Base-by-base conservation (phyloP, 768 basidiomycete genomes). In the Suillus paluster region DNA sequence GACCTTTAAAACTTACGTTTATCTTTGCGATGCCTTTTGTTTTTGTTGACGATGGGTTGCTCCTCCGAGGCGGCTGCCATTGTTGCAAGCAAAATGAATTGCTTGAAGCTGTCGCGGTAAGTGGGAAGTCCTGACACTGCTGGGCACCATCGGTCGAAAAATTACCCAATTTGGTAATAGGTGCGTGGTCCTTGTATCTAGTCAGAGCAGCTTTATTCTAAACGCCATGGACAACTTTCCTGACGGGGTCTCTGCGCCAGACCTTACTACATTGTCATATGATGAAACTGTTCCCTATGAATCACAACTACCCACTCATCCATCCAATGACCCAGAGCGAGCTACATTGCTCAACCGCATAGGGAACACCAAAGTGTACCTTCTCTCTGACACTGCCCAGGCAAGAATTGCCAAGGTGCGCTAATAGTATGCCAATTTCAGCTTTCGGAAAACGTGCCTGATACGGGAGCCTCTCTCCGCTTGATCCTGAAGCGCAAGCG, bases 21-120 rank as follows among this genome's bases (percentile, higher is more conserved):
- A 9, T 97, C 95, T 73, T 97, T 97, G 64, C 95, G 84, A 74
- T 94, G 90, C 49, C 86, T 81, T 79, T 94, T 95, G 79, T 95
- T 95, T 76, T 96, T 95, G 76, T 83, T 93, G 42, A 86, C 81
- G 9, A 77, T 75, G 5, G 67, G 68, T 60, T 78, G 77, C 64
- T 80, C 81, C 44, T 79, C 75, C 49, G 44, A 46, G 39, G 64
- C 57, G n/a, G 63, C 49, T 0, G 70, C 64, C 75, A 76, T 76
- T 17, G 53, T 36, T 10, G 23, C 12, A 55, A 46, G 45, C 8
- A 52, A 56, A 41, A 49, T 27, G 15, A 17, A 17, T 48, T 48
- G 25, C 25, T 49, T 49, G 48, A 49, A 48, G 25, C 15, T 25
- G 46, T 27, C 25, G 25, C 46, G 8, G 25, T 27, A 41, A 41